Base-by-base conservation (phyloP, 2,329 filamentous ascomycete genomes). In the Zalaria obscura region DNA sequence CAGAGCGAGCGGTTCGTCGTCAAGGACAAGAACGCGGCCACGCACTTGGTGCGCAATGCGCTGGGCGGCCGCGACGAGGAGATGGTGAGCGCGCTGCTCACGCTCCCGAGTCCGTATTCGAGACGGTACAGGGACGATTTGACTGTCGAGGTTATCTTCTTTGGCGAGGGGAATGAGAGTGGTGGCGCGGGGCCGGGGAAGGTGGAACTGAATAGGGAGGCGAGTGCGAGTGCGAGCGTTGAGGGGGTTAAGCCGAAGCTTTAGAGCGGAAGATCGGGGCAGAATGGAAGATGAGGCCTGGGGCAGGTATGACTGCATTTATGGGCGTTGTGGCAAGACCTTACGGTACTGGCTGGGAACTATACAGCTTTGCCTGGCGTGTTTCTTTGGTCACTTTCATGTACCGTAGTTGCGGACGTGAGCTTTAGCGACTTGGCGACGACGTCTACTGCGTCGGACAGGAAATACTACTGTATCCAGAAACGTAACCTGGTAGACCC, bases 131-230 rank as follows among this genome's bases (percentile, higher is more conserved):
- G 89, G 51, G 91, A 98, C 58, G 91, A 98, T 58, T 67, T 98
- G 48, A 98, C 91, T 0, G 89, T 98, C 10, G 86, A 98, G 61
- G 91, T 98, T 46, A 93, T 98, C 56, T 98, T 98, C 72, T 98
- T 98, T 54, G 91, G 91, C 45, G 76, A 91, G 50, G 76, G 80
- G 31, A 55, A 78, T 38, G 77, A 93, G 51, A 18, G 18, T 18
- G 18, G 18, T 18, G 76, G 80, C 31, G 56, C 79, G 40, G 79
- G 79, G 58, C 82, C 73, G 27, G 87, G 88, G 31, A 80, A 81
- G 48, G 81, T 96, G 4, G 75, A 80, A 4, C 61, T 93, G 44
- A 98, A 96, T 62, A 70, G 80, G 48, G 89, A 95, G 55, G 91
- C 91, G 2, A 93, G 80, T 45, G 84, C 82, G 33, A 59, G 55